Base-by-base conservation (phyloP, 352 stramenopile genomes). In the Pythium rishiriense region DNA sequence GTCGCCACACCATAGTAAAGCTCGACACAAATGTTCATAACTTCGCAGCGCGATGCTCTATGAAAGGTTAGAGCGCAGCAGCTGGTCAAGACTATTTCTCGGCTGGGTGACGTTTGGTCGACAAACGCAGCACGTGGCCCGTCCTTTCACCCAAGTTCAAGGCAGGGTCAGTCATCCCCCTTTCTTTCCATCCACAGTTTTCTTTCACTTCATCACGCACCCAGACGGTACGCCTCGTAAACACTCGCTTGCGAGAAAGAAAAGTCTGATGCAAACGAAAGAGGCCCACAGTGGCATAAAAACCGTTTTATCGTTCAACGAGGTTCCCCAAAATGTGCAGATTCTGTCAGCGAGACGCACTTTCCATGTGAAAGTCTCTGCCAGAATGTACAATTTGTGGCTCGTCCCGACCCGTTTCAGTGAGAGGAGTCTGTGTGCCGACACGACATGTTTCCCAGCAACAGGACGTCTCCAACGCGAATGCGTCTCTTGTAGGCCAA, bases 261-360 rank as follows among this genome's bases (percentile, higher is more conserved):
- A 41, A 21, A 42, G 25, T 42, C 9, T 57, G n/a, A 29, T 55
- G 43, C 19, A 62, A 56, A 37, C 14, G 15, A 37, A 43, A 66
- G 52, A 51, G 35, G 21, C 59, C 24, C 47, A 41, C 22, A 58
- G 53, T 51, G 19, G 62, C 39, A 59, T 59, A 42, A 63, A 59
- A 50, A 63, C 62, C 53, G 53, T 63, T 68, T 63, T 66, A 54
- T 68, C 46, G 43, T 68, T 37, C 33, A 39, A 37, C 46, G 42
- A 37, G 47, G 58, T 48, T 58, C 35, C 39, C 37, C 15, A 15
- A 52, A 63, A 48, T 58, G 62, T 68, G 62, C 62, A 58, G 54
- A 68, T 68, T 68, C 62, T 68, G 62, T 68, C 62, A 68, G 52
- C n/a, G 35, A 24, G 28, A 26, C 53, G 62, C 31, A 52, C 60